Base-by-base conservation (phyloP, 768 basidiomycete genomes). In the Boletus patriciae region DNA sequence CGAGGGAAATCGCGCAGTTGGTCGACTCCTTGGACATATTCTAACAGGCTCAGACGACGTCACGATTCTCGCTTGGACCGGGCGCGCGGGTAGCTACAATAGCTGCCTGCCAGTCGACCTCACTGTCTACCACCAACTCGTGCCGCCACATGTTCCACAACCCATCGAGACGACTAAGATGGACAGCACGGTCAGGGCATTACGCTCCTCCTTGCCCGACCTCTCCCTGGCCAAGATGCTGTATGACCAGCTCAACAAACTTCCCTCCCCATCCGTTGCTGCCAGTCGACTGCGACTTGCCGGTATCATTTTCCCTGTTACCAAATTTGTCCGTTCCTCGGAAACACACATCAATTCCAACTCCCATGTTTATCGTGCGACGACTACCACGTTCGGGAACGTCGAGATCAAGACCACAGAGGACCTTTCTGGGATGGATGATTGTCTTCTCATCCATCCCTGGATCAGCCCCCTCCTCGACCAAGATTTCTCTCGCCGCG, bases 1-100 rank as follows among this genome's bases (percentile, higher is more conserved):
- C 1, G 59, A 62, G 34, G 50, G 61, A 0, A 23, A 41, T 18
- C 54, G 33, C 0, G 58, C 61, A 0, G 37, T 62, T 0, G 54
- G 61, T 16, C 49, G 58, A 2, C 43, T 62, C 3, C n/a, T 62
- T 11, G 58, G 52, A 10, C 19, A 62, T 6, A 25, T 62, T 3
- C 27, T 62, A 9, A 38, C 50, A 1, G 33, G 54, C 3, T 62
- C 59, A 0, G 47, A 48, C 0, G 40, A 62, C 1, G 43, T 46
- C 4, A 49, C 46, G 1, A 31, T 62, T 23, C 59, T 62, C 0
- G 54, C 59, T 21, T 62, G 61, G 58, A n/a, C n/a, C n/a, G n/a
- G n/a, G n/a, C n/a, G n/a, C n/a, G n/a, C n/a, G n/a, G n/a, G n/a
- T n/a, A n/a, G 10, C 2, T 43, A 62, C 13, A 45, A 62, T 13